These are phyloP conservation scores for Trichoderma citrinoviride DNA, from an alignment of 2,329 filamentous ascomycete genomes.

Conservation along the genomic window DNA sequence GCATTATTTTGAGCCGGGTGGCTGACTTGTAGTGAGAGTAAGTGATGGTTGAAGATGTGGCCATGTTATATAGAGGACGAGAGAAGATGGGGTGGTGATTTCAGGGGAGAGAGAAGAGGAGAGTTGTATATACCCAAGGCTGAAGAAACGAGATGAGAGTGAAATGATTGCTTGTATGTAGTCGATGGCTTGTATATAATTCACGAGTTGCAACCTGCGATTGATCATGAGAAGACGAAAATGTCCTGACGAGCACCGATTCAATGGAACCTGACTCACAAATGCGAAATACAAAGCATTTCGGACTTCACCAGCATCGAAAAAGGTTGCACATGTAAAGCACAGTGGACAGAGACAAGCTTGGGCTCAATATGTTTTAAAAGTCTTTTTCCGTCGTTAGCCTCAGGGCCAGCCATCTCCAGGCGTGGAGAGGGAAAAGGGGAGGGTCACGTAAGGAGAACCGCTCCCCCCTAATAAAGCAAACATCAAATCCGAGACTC, in stretches of 20 bases:
- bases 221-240: no score
- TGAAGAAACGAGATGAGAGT: no score
- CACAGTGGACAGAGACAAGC: slow-evolving; percentile 18
- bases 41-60: neutral
- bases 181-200: no score
- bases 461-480: slow-evolving; percentile 28
- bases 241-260: neutral
- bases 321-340: neutral
- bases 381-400: slow-evolving; percentile 39
- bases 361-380: slow-evolving; percentile 24
- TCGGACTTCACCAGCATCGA: neutral
- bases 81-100: neutral
- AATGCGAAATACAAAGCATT: neutral
- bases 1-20: slow-evolving; percentile 18
- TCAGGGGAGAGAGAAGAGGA: neutral
- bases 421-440: slow-evolving; percentile 28
- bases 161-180: no score
- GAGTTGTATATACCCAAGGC: no score
- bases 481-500: slow-evolving; percentile 44
- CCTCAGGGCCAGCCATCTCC: slow-evolving; percentile 39
- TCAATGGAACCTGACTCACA: neutral
- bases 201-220: no score
- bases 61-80: neutral
- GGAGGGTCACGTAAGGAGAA: slow-evolving; percentile 16
- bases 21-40: neutral